A percentile compares a stretch with the other conserved stretches of the same genome.
phyloP scores from a whole-genome alignment of 2,329 filamentous ascomycete species.

The Fusarium buxicola region DNA sequence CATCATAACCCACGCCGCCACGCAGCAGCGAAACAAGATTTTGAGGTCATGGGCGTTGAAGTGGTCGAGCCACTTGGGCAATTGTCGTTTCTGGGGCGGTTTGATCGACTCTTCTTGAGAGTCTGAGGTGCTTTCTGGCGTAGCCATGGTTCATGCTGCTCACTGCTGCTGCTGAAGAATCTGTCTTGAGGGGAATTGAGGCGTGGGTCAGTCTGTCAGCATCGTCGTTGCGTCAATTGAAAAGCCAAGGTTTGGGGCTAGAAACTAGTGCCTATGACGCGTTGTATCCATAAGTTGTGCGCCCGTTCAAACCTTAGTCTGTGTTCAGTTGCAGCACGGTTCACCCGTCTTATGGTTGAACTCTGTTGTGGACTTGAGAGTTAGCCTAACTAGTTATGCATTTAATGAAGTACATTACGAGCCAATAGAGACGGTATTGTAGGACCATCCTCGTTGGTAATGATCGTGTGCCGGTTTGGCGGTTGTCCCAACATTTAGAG shows the following conservation, averaged over 20 bases:
- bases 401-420: too few relatives aligned
- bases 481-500: too few relatives aligned
- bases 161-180: not conserved
- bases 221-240: not conserved
- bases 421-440: too few relatives aligned
- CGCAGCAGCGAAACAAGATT: slow-evolving; percentile 58
- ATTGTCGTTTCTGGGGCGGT: not conserved
- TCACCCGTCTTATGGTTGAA: not conserved
- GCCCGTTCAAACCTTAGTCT: not conserved
- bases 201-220: not conserved
- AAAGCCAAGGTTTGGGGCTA: not conserved
- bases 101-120: not conserved
- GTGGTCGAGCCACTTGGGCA: slow-evolving; percentile 56
- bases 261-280: not conserved
- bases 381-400: not conserved
- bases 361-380: not conserved
- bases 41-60: slow-evolving; percentile 62
- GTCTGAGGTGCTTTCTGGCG: slow-evolving; percentile 1
- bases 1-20: slow-evolving; percentile 58
- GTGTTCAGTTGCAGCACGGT: not conserved
- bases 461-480: too few relatives aligned
- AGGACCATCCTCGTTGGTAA: too few relatives aligned
- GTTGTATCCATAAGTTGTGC: not conserved
- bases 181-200: not conserved
- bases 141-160: slow-evolving; percentile 6